Evolutionary conservation across 805 yeast genomes (phyloP), one percentile per base, ranked within the genome.

Genomic region (Zygosaccharomyces rouxii): DNA sequence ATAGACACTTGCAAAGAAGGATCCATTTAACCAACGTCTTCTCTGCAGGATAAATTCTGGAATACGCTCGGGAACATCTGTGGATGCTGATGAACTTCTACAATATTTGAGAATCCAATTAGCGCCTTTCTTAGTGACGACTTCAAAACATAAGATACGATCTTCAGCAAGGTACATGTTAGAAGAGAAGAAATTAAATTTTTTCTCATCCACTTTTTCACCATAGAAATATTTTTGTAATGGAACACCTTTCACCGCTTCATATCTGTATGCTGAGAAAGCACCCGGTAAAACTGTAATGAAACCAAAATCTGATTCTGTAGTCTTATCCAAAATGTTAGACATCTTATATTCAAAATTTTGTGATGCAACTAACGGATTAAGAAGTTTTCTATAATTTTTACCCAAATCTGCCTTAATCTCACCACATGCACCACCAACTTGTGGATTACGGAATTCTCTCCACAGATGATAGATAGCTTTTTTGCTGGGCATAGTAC

Each of bases 401-500:
- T 71, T 72, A 2, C 98, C 97, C 46, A 90, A 71, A 66, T 84
- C 82, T 0, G 94, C 95, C 55, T 81, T 84, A 68, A 94, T 92
- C 64, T 94, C 98, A 47, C 99, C 99, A 79, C 99, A 92, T 1
- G 97, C 95, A 35, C 99, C 99, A 2, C 96, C 99, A 18, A 92
- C 95, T 46, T 81, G 78, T 1, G 89, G 84, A 57, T 82, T 76
- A 51, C 74, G 74, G 62, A 92, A 94, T 35, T 90, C 79, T 64
- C 82, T 83, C 99, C 99, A 92, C 48, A 94, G 70, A 56, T 87
- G 86, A 66, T 87, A 90, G 44, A 92, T 79, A 2, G 97, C 84
- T 56, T 86, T 88, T 53, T 80, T 78, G 4, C 86, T 79, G 2
- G 98, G 97, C 65, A 84, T 84, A 1, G 99, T 92, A 59, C 99